Conservation (phyloP, 2,329 filamentous ascomycete genomes). For the Trichoderma sp. region DNA sequence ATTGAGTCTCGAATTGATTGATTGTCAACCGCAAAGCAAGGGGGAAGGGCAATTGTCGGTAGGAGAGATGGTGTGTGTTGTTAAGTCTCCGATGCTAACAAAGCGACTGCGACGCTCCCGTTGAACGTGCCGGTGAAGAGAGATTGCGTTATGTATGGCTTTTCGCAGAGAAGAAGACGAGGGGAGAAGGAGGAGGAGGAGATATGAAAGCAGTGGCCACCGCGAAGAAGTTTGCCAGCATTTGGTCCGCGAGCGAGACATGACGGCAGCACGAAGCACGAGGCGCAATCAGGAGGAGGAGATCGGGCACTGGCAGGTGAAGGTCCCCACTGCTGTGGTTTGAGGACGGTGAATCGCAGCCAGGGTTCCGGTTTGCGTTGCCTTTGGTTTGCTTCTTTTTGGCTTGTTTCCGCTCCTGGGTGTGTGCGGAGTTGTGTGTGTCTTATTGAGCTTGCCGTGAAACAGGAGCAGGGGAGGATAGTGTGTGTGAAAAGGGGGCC, state of each 20-base stretch:
- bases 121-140: not conserved
- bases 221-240: constrained; percentile 10
- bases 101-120: not conserved
- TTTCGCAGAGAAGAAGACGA: constrained; percentile 1
- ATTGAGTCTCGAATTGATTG: not conserved
- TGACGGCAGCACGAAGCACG: constrained; percentile 1
- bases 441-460: not conserved
- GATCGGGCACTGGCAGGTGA: constrained; percentile 9
- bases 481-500: not conserved
- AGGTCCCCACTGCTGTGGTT: constrained; percentile 1
- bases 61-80: not conserved
- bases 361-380: not conserved
- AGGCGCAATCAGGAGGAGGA: constrained; percentile 1
- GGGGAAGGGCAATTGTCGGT: not conserved
- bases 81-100: not conserved
- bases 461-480: not conserved
- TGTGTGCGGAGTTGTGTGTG: no score
- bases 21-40: not conserved
- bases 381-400: not conserved
- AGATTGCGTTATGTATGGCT: not conserved
- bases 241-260: constrained; percentile 7
- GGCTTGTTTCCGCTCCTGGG: not conserved
- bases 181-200: not conserved
- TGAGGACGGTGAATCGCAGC: constrained; percentile 16
- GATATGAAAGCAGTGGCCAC: constrained; percentile 4